Conservation (phyloP, 768 basidiomycete genomes). For the Cystobasidium onofrii region DNA sequence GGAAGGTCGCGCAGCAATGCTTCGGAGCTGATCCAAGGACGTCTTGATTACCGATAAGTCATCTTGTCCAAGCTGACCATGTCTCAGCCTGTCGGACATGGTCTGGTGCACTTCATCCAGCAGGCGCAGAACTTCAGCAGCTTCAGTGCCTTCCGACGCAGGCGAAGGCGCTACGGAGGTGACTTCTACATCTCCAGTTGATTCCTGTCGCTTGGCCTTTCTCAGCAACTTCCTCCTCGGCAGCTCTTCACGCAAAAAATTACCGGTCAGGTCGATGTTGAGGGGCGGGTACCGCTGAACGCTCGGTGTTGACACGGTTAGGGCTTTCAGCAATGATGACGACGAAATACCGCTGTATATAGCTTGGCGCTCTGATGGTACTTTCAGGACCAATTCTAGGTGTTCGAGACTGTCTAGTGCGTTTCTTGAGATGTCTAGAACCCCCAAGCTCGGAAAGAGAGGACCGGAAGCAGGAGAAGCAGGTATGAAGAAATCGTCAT, state of each 20-base stretch:
- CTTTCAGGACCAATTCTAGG: background rate
- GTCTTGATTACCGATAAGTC: background rate
- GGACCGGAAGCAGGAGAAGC: background rate
- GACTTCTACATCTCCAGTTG: background rate
- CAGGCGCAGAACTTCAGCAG: background rate
- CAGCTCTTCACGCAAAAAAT: conserved; percentile 9
- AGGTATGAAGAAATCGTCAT: conserved; percentile 18
- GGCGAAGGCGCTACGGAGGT: background rate
- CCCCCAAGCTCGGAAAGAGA: background rate
- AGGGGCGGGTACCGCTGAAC: background rate
- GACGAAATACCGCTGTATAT: background rate
- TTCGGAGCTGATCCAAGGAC: background rate
- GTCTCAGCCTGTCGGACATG: background rate
- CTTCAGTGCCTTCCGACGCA: background rate
- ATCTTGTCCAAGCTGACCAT: background rate
- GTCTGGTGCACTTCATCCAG: background rate
- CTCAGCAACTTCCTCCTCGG: background rate
- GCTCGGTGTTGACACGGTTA: background rate
- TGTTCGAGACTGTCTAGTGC: conserved; percentile 25
- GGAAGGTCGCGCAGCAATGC: too few relatives aligned
- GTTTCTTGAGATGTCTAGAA: conserved; percentile 24
- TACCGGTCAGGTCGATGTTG: background rate
- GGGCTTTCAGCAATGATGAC: background rate
- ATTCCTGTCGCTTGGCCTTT: background rate
- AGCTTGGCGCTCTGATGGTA: background rate